Evolutionary conservation across 2,329 filamentous ascomycete genomes (phyloP), one percentile per base, ranked within the genome.

Genomic region (Colletotrichum orbiculare): DNA sequence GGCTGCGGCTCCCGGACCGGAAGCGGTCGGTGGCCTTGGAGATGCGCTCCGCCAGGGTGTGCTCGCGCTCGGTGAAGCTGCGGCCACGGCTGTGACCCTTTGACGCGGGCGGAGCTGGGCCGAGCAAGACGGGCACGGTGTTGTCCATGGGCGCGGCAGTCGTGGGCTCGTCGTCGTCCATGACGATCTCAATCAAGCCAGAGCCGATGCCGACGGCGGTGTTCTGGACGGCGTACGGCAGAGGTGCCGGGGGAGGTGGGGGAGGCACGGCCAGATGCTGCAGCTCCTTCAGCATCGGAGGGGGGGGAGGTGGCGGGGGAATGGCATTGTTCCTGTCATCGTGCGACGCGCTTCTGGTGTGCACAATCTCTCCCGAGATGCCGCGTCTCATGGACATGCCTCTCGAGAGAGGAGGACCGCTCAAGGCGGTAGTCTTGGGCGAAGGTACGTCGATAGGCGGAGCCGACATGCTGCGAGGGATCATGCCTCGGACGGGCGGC

Each of bases 181-280:
- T 88, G 54, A 90, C 86, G 66, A 90, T 88, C 73, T 90, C 87
- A 68, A 90, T 89, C 71, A 87, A 84, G 5, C 84, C 87, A 0
- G 85, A 83, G 8, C 80, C 82, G 13, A 81, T 69, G 2, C 80
- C 80, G 67, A 82, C 80, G 49, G 83, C 72, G 8, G 78, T 76
- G 2, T 78, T 74, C 37, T 75, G 77, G 47, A 77, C 72, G 49
- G 77, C 71, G 55, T 82, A 77, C 1, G 84, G 84, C 4, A 89
- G 75, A 1, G 87, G 87, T 1, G 86, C 83, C 0, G 87, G 87
- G 1, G 88, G 88, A 0, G 88, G 88, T 0, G 88, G 87, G 1
- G 87, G 87, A 1, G 87, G 87, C 33, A 77, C 80, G 25, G 86
- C 86, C 34, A 90, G 75, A 73, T 90, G 88, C 68, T 87, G 85